A percentile compares a stretch with the other conserved stretches of the same genome.
Conservation (phyloP, 2,329 filamentous ascomycete species). For the Alternaria panax region DNA sequence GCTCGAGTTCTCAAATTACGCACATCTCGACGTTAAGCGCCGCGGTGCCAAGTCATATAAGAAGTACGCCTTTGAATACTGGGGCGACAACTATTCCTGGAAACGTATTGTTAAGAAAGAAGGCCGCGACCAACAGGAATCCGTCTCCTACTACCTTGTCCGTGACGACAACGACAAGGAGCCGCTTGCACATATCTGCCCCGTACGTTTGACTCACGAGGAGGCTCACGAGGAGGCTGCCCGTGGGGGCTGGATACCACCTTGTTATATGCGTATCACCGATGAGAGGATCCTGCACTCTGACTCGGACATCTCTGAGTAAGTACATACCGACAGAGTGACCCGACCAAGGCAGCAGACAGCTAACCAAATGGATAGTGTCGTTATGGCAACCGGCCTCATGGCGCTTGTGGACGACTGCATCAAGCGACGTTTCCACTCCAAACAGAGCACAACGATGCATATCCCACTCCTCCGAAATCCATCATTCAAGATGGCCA, state of each 20-base stretch:
- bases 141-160: slow-evolving; percentile 81
- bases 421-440: slow-evolving; percentile 80
- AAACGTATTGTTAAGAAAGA: slow-evolving; percentile 75
- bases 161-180: slow-evolving; percentile 67
- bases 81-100: slow-evolving; percentile 88
- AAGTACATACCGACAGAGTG: slow-evolving; percentile 52
- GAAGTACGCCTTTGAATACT: slow-evolving; percentile 92
- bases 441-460: slow-evolving; percentile 60
- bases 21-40: slow-evolving; percentile 82
- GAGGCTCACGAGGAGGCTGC: slow-evolving; percentile 75
- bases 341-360: slow-evolving; percentile 7
- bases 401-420: slow-evolving; percentile 89
- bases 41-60: slow-evolving; percentile 71
- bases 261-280: slow-evolving; percentile 89
- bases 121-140: slow-evolving; percentile 59
- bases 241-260: slow-evolving; percentile 88
- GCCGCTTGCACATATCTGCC: slow-evolving; percentile 82
- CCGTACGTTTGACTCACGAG: slow-evolving; percentile 74
- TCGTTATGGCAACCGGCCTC: slow-evolving; percentile 88
- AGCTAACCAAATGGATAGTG: slow-evolving; percentile 60
- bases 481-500: slow-evolving; percentile 59
- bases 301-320: slow-evolving; percentile 86
- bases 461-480: slow-evolving; percentile 60
- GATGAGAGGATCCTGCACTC: slow-evolving; percentile 73
- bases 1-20: slow-evolving; percentile 97